These are phyloP conservation scores for Bacterosira constricta DNA, from an alignment of 108 stramenopile genomes.

Conservation along the genomic window DNA sequence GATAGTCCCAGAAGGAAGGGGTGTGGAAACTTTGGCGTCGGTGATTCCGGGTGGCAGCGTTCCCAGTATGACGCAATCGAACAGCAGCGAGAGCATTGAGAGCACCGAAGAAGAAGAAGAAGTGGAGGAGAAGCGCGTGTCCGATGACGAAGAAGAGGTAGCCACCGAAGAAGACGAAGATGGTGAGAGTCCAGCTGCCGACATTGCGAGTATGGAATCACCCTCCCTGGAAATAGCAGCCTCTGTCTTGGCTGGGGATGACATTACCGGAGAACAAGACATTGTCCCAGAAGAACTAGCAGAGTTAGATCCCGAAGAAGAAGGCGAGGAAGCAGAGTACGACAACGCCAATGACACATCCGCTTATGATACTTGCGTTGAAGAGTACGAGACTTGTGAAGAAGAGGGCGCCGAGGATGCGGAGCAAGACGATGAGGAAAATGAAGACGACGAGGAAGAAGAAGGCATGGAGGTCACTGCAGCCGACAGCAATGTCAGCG, in stretches of 20 bases:
- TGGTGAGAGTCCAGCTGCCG: background rate
- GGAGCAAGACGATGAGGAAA: background rate
- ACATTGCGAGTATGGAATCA: background rate
- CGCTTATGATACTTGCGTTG: background rate
- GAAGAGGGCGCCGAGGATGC: background rate
- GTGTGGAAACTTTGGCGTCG: too few species aligned
- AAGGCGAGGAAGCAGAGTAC: background rate
- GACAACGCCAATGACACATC: background rate
- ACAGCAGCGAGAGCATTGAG: too few species aligned
- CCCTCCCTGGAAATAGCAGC: background rate
- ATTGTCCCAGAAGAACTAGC: background rate
- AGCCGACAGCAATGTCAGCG: background rate
- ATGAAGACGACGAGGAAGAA: background rate
- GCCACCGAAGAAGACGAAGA: background rate
- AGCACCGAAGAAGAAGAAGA: background rate
- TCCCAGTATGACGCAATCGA: too few species aligned
- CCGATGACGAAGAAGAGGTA: background rate
- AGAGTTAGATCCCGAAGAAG: background rate
- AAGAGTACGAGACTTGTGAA: background rate
- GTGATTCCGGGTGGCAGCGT: too few species aligned
- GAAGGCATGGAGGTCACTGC: background rate
- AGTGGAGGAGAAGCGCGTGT: background rate
- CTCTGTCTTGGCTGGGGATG: background rate
- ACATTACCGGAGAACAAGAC: background rate
- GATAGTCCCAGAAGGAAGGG: background rate